These are phyloP conservation scores for Corynascus novoguineensis DNA, from an alignment of 495 filamentous ascomycete species.

Conservation along the genomic window DNA sequence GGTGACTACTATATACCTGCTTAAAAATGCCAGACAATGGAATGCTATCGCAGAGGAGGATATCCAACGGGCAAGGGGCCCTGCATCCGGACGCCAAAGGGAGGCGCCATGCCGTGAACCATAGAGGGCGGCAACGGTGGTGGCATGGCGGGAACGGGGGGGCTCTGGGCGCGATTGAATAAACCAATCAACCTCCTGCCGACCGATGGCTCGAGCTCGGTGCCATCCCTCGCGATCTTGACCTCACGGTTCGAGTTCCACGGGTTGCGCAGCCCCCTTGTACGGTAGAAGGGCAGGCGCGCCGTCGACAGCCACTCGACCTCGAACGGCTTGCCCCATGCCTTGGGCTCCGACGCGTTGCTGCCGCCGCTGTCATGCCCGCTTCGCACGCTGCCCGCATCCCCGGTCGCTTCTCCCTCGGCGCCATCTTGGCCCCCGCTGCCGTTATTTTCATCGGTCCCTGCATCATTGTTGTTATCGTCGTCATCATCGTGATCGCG, in stretches of 20 bases:
- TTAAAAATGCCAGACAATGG: background rate
- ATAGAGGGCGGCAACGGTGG: constrained; percentile 8
- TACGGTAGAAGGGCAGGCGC: constrained; percentile 84
- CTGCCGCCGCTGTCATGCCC: constrained; percentile 36
- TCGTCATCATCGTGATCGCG: constrained; percentile 39
- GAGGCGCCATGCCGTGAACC: background rate
- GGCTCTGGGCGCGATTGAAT: constrained; percentile 58
- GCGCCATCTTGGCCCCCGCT: constrained; percentile 37
- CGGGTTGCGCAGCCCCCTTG: constrained; percentile 81
- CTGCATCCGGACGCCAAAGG: constrained; percentile 10
- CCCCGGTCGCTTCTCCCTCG: constrained; percentile 29
- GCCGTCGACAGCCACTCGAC: constrained; percentile 88
- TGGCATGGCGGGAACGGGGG: constrained; percentile 27
- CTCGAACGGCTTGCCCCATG: constrained; percentile 89
- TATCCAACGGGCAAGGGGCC: constrained; percentile 10
- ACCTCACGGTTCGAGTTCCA: constrained; percentile 97
- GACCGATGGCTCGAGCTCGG: constrained; percentile 81
- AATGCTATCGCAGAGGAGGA: constrained; percentile 15
- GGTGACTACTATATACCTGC: background rate
- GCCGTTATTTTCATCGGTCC: too few species aligned
- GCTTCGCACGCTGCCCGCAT: constrained; percentile 30
- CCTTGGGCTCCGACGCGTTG: constrained; percentile 44
- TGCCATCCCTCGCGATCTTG: constrained; percentile 94
- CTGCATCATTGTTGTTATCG: too few species aligned
- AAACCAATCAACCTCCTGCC: constrained; percentile 72